These are phyloP conservation scores for Nakazawaea holstii DNA, from an alignment of 805 yeast genomes.

Conservation along the genomic window DNA sequence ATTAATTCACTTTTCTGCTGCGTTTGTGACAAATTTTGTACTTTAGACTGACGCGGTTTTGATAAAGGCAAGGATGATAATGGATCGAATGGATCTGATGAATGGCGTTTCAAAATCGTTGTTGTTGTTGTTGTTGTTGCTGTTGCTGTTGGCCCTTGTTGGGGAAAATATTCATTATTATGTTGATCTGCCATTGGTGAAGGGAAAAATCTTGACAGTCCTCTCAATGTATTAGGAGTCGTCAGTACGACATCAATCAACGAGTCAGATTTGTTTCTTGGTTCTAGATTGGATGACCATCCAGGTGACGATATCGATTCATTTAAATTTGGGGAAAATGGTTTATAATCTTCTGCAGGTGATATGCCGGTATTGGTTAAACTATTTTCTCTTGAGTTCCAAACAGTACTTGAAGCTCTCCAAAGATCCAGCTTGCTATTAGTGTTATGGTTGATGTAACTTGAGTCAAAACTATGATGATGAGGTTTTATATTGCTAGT, in stretches of 20 bases:
- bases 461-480: slow-evolving; percentile 10
- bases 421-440: slow-evolving; percentile 1
- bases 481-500: not conserved
- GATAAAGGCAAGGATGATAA: not conserved
- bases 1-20: not conserved
- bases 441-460: slow-evolving; percentile 6
- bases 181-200: slow-evolving; percentile 23
- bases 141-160: not conserved
- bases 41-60: not conserved
- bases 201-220: slow-evolving; percentile 29
- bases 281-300: not conserved
- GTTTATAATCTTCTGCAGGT: not conserved
- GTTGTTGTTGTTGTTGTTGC: not conserved
- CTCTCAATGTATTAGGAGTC: slow-evolving; percentile 19
- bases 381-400: slow-evolving; percentile 10
- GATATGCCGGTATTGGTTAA: not conserved
- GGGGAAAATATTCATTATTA: slow-evolving; percentile 12
- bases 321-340: slow-evolving; percentile 1
- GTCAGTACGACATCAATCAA: not conserved
- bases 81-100: slow-evolving; percentile 4
- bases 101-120: not conserved
- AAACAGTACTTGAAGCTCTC: slow-evolving; percentile 3
- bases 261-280: slow-evolving; percentile 1
- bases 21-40: not conserved
- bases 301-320: slow-evolving; percentile 3